Evolutionary conservation across 257 asterid genomes (phyloP).

Genomic region (Solanum virginianum): DNA sequence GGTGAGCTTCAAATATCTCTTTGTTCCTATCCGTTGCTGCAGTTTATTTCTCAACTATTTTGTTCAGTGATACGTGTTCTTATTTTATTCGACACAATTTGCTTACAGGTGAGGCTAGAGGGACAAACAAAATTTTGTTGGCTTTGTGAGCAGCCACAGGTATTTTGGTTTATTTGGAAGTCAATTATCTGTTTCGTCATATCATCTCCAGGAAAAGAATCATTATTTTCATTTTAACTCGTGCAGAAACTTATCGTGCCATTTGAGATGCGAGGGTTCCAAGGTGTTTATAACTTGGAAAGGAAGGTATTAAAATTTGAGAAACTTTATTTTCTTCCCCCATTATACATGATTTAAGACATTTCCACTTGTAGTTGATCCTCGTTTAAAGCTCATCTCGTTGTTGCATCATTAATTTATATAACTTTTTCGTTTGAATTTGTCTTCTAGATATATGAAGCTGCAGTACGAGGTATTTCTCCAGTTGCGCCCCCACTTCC

Average conservation of each 20-base stretch:
- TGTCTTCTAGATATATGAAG: slow-evolving; percentile 41
- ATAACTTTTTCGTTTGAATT: not conserved
- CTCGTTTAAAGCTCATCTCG: not conserved
- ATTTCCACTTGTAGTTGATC: not conserved
- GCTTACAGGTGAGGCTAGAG: slow-evolving; percentile 67
- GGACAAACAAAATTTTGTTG: slow-evolving; percentile 79
- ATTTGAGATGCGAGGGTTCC: slow-evolving; percentile 91
- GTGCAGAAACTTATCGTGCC: slow-evolving; percentile 77
- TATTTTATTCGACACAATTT: not conserved
- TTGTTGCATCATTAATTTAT: not conserved
- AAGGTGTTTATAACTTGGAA: slow-evolving; percentile 88
- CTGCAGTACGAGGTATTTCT: slow-evolving; percentile 66
- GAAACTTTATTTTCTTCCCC: not conserved
- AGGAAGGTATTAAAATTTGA: slow-evolving; percentile 41
- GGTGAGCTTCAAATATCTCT: slow-evolving; percentile 13
- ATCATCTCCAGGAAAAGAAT: not conserved
- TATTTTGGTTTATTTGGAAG: not conserved
- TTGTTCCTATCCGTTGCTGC: not conserved
- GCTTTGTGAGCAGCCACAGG: slow-evolving; percentile 98
- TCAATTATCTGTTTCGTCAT: not conserved
- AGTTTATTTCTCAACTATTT: not conserved
- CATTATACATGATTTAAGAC: not conserved
- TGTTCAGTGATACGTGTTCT: not conserved
- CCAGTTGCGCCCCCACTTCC: slow-evolving; percentile 39
- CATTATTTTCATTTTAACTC: not conserved